Conservation (phyloP, 1,284 basidiomycete species). For the Xerocomus amazonicus region DNA sequence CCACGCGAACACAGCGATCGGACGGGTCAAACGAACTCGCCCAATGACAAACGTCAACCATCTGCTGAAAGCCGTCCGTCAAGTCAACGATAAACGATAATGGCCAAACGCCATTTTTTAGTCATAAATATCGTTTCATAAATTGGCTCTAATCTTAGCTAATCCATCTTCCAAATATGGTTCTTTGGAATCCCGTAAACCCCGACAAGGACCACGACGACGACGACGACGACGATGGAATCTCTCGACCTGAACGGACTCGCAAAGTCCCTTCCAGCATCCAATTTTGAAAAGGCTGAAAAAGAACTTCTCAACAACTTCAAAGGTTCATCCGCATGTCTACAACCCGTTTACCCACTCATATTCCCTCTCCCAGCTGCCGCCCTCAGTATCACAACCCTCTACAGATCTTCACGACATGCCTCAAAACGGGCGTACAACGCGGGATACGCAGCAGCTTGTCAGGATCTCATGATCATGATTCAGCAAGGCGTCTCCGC, state of each 20-base stretch:
- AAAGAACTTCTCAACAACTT: slow-evolving; percentile 77
- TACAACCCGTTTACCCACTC: slow-evolving; percentile 6
- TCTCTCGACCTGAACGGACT: slow-evolving; percentile 74
- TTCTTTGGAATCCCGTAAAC: too few relatives aligned
- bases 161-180: neutral
- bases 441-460: slow-evolving; percentile 70
- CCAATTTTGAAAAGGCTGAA: slow-evolving; percentile 63
- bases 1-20: slow-evolving; percentile 49
- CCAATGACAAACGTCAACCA: slow-evolving; percentile 27
- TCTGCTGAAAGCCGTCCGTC: too few relatives aligned
- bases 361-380: slow-evolving; percentile 48
- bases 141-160: neutral
- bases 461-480: slow-evolving; percentile 73
- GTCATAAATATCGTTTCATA: neutral
- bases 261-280: slow-evolving; percentile 65
- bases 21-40: slow-evolving; percentile 43
- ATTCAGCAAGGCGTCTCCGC: slow-evolving; percentile 75
- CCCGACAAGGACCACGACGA: slow-evolving; percentile 5
- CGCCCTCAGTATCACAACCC: slow-evolving; percentile 75
- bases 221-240: slow-evolving; percentile 42
- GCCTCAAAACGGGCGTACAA: slow-evolving; percentile 75
- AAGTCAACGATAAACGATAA: too few relatives aligned
- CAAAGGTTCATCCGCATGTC: slow-evolving; percentile 47
- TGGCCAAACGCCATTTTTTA: too few relatives aligned
- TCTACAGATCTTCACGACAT: slow-evolving; percentile 70